phyloP scores from a whole-genome alignment of 805 yeast genomes.

The Candida coquimbonensis region DNA sequence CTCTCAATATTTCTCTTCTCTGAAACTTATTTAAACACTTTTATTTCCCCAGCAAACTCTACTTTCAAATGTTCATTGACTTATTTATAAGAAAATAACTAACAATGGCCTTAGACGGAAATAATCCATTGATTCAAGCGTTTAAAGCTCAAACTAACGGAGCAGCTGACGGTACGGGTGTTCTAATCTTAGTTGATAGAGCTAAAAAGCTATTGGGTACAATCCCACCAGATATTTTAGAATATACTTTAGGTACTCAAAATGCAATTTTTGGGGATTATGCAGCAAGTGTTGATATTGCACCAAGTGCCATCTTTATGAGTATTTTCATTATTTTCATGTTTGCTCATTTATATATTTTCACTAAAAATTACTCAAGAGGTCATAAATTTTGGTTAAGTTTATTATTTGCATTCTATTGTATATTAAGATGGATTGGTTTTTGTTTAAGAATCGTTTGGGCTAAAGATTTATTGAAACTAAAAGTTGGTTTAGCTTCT shows the following conservation, averaged over 20 bases:
- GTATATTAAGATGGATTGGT: constrained; percentile 48
- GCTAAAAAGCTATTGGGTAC: constrained; percentile 31
- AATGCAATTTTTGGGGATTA: constrained; percentile 58
- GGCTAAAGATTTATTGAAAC: constrained; percentile 42
- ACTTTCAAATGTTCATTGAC: too few relatives aligned
- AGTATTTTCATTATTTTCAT: constrained; percentile 44
- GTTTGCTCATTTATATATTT: constrained; percentile 41
- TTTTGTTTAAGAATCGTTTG: constrained; percentile 52
- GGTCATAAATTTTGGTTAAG: constrained; percentile 57
- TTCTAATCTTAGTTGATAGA: constrained; percentile 26
- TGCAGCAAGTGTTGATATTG: constrained; percentile 45
- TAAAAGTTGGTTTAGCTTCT: constrained; percentile 48
- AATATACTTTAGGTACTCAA: constrained; percentile 34
- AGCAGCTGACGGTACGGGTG: constrained; percentile 47
- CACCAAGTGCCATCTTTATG: constrained; percentile 52
- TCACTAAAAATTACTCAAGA: constrained; percentile 39
- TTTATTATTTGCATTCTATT: constrained; percentile 47
- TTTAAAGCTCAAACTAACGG: constrained; percentile 27
- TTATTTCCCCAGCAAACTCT: neutral
- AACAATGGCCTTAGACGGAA: neutral
- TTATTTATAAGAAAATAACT: too few relatives aligned
- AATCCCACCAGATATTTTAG: constrained; percentile 35
- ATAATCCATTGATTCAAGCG: constrained; percentile 4
- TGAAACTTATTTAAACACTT: neutral
- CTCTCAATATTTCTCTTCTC: neutral